These are phyloP conservation scores for Botrytis paeoniae DNA, from an alignment of 2,329 filamentous ascomycete genomes.

Conservation along the genomic window DNA sequence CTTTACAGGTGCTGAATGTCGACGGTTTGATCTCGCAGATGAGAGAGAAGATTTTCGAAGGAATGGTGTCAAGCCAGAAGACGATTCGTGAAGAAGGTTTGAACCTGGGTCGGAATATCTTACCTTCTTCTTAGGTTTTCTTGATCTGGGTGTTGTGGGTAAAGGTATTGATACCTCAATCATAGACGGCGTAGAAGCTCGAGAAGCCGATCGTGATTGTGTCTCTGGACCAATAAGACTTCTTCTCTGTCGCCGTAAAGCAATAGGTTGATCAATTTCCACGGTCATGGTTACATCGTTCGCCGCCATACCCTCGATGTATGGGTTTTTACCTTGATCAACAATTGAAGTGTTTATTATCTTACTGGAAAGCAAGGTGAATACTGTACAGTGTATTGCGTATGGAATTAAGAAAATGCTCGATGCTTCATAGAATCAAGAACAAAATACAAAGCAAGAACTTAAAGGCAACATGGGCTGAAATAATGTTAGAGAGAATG, in stretches of 20 bases:
- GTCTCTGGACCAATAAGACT: conserved; percentile 36
- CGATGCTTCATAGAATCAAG: neutral
- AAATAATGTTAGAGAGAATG: neutral
- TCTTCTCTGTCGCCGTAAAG: conserved; percentile 54
- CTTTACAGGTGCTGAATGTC: conserved; percentile 45
- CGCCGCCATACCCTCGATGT: conserved; percentile 9
- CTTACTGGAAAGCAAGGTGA: neutral
- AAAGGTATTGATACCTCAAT: conserved; percentile 35
- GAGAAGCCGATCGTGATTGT: conserved; percentile 24
- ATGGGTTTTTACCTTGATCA: neutral
- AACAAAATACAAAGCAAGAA: neutral
- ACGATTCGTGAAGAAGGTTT: conserved; percentile 37
- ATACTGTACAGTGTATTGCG: neutral
- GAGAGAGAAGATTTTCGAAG: conserved; percentile 50
- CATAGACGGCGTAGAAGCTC: conserved; percentile 23
- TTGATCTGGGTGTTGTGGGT: conserved; percentile 31
- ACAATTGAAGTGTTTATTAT: neutral
- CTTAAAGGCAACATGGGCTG: neutral
- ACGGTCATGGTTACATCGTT: conserved; percentile 37
- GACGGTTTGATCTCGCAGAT: conserved; percentile 42
- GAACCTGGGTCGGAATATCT: conserved; percentile 59
- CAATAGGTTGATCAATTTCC: conserved; percentile 49
- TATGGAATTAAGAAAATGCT: neutral
- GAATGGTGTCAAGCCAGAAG: conserved; percentile 57
- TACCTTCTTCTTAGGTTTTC: conserved; percentile 47